Evolutionary conservation across 805 yeast genomes (phyloP).

Genomic region (Starmerella floricola): DNA sequence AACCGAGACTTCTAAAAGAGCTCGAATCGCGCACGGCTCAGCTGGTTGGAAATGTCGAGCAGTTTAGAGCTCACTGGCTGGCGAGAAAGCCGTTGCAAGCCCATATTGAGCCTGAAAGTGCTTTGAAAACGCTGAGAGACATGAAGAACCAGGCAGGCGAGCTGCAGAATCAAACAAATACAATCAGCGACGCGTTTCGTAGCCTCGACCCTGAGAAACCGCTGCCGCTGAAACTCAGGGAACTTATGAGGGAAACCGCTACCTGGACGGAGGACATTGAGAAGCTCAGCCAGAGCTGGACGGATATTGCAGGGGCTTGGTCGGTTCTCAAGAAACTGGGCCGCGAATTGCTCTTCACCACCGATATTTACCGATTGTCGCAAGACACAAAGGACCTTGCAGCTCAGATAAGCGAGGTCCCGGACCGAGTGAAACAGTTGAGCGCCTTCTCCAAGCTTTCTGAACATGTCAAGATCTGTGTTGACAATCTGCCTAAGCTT

Average conservation of each 20-base stretch:
- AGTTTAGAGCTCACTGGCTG: slow-evolving; percentile 3
- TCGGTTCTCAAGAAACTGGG: background rate
- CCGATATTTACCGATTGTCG: background rate
- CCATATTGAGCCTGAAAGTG: slow-evolving; percentile 5
- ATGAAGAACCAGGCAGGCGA: background rate
- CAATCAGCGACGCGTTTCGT: background rate
- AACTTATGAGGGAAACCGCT: background rate
- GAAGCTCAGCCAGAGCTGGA: background rate
- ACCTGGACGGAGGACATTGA: background rate
- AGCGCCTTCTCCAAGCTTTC: background rate
- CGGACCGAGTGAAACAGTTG: slow-evolving; percentile 2
- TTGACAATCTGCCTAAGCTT: background rate
- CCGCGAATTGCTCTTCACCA: background rate
- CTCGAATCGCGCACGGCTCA: slow-evolving; percentile 6
- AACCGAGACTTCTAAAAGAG: slow-evolving; percentile 32
- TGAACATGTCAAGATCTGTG: background rate
- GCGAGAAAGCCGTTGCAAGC: slow-evolving; percentile 12
- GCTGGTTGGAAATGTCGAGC: background rate
- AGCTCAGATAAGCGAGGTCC: background rate
- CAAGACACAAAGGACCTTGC: background rate
- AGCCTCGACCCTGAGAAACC: background rate
- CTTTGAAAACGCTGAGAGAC: background rate
- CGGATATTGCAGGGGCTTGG: background rate
- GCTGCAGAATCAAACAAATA: background rate
- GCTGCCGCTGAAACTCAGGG: background rate